A percentile compares a stretch with the other conserved stretches of the same genome.
phyloP scores from a whole-genome alignment of 2,329 filamentous ascomycete genomes.

The Graphilbum fragrans region DNA sequence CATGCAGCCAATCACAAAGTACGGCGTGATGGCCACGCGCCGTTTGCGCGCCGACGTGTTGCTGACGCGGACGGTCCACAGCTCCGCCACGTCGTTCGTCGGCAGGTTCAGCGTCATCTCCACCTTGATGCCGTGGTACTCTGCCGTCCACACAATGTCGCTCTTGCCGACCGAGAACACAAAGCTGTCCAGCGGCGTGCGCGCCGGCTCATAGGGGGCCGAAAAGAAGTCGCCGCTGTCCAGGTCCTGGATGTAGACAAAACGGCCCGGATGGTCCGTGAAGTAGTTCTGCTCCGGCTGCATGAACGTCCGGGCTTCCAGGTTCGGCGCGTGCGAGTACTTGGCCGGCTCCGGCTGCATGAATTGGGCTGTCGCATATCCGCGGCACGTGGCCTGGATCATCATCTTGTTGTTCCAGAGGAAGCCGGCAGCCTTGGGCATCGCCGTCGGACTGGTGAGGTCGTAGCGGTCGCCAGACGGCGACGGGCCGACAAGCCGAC shows the following conservation, averaged over 20 bases:
- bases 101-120: conserved; percentile 39
- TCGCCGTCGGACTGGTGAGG: conserved; percentile 38
- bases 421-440: conserved; percentile 43
- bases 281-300: conserved; percentile 49
- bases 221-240: conserved; percentile 40
- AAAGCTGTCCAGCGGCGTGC: conserved; percentile 32
- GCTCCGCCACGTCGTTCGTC: conserved; percentile 40
- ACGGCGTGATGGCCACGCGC: conserved; percentile 39
- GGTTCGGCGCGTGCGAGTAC: conserved; percentile 45
- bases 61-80: conserved; percentile 40
- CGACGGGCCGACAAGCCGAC: conserved; percentile 22
- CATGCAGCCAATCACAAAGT: conserved; percentile 48
- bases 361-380: conserved; percentile 45
- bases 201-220: conserved; percentile 42
- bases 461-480: conserved; percentile 41
- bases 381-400: conserved; percentile 46
- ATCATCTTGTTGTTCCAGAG: conserved; percentile 51
- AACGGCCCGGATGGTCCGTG: conserved; percentile 43
- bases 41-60: conserved; percentile 33
- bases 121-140: conserved; percentile 36
- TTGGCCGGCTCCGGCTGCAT: conserved; percentile 50
- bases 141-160: conserved; percentile 40
- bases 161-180: conserved; percentile 42
- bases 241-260: conserved; percentile 47
- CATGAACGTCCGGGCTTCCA: conserved; percentile 48